Evolutionary conservation across 2,329 filamentous ascomycete genomes (phyloP), one percentile per base, ranked within the genome.

Genomic region (Penicillium janthinellum): DNA sequence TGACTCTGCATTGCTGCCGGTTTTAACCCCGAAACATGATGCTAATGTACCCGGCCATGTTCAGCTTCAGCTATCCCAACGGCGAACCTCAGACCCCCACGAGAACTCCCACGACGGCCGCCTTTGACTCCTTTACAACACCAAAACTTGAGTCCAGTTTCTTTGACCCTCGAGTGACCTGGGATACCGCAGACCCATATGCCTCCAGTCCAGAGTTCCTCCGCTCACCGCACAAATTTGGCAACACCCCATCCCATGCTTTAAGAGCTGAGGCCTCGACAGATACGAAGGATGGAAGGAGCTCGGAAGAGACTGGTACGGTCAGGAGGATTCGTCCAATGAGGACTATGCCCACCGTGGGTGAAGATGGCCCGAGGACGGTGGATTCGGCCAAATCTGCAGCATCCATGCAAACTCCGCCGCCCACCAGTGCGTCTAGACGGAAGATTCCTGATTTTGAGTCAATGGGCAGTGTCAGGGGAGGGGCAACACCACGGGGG

Each of bases 321-420:
- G 71, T 66, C 31, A 75, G 67, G 62, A 68, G 73, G 20, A 71
- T 71, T 58, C 71, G 71, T 10, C 52, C 68, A 3, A 57, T 69
- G 25, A 76, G 68, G 54, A 70, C 70, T 7, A 64, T 71, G 57
- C 66, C 64, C 41, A 54, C 59, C 42, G 41, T 65, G 56, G 57
- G 62, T 42, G 71, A 77, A 45, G 71, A 76, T 57, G 72, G 69
- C 10, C 70, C 73, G 20, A 70, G 69, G 15, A 71, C 73, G 15
- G 68, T 73, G 48, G 72, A 71, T 47, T 75, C 75, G 12, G 70
- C 73, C 59, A 78, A 75, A 55, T 79, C 77, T 8, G 78, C 78
- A 31, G 77, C 77, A 37, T 78, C 77, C 14, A 86, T 87, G 78
- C 85, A 87, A 72, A 88, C 85, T 12, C 85, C 85, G 37, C 85